Evolutionary conservation across 1,284 basidiomycete genomes (phyloP), one percentile per base, ranked within the genome.

Genomic region (Trichosporon faecale): DNA sequence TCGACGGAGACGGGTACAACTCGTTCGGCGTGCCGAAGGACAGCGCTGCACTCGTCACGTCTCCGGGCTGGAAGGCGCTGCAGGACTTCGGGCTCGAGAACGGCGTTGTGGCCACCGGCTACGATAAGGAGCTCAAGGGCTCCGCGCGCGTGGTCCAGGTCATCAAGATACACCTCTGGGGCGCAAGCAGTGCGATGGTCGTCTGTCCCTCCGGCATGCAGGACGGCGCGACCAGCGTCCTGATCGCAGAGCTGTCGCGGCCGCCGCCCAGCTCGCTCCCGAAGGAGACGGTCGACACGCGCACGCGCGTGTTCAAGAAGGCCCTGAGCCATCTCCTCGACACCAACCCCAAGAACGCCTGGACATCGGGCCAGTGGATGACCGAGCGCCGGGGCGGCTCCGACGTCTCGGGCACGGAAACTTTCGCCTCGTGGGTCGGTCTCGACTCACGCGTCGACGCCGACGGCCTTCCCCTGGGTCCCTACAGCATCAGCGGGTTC

Each of bases 321-420:
- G 71, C 69, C 6, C 60, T 72, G 3, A 29, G 29, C 8, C 71
- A 67, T 14, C 69, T 74, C 9, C 57, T 72, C 12, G 68, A 68
- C 16, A 40, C 46, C 1, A 87, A 92, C 78, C 88, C 90, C 0
- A 76, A 82, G 0, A 72, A 81, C 29, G 89, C 90, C 0, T 93
- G 89, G 77, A 91, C 89, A 0, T 88, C 91, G 9, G 92, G 91
- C 0, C 91, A 93, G 82, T 93, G 91, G 91, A 92, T 91, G 91
- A 92, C 91, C 2, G 91, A 91, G 88, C 87, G 89, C 25, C 87
- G 90, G 5, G 91, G 91, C 55, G 91, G 91, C 0, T 91, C 90
- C 0, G 91, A 93, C 75, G 88, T 93, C 11, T 89, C 89, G 1
- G 86, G 88, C 66, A 91, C 90, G 2, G 92, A 93, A 80, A 93